Evolutionary conservation across 2,329 filamentous ascomycete genomes (phyloP).

Genomic region (Cercospora sp.): DNA sequence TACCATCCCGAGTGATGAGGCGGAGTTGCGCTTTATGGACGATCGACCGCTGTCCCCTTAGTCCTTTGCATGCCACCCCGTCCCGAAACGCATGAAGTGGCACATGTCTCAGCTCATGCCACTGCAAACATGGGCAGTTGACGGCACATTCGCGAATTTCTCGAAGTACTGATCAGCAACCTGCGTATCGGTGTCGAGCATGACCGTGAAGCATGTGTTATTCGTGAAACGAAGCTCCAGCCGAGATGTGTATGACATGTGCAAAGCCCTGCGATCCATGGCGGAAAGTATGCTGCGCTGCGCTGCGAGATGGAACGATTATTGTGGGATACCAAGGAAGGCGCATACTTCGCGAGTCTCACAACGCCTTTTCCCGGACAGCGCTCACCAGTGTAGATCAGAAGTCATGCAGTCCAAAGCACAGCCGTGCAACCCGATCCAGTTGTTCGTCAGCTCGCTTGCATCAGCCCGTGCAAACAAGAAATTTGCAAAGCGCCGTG

Average conservation of each 20-base stretch:
- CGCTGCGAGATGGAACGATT: neutral
- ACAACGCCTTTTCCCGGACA: constrained; percentile 3
- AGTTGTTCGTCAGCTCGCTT: constrained; percentile 9
- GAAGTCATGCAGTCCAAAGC: constrained; percentile 10
- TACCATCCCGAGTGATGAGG: neutral
- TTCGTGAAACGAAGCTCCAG: constrained; percentile 9
- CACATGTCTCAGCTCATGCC: constrained; percentile 10
- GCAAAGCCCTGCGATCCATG: neutral
- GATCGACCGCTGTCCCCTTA: constrained; percentile 1
- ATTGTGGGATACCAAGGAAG: constrained; percentile 4
- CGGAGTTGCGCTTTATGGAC: neutral
- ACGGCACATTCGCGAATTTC: neutral
- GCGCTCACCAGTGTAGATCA: constrained; percentile 12
- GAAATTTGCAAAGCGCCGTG: constrained; percentile 9
- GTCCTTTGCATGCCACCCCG: constrained; percentile 4
- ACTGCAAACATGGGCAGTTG: neutral
- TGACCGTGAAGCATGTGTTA: constrained; percentile 7
- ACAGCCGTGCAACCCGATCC: constrained; percentile 5
- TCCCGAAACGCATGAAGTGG: constrained; percentile 9
- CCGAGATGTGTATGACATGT: constrained; percentile 12
- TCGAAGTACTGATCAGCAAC: constrained; percentile 4
- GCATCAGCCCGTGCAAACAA: constrained; percentile 2
- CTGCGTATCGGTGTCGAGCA: constrained; percentile 1
- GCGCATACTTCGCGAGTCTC: constrained; percentile 8
- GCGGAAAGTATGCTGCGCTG: constrained; percentile 8